phyloP scores from a whole-genome alignment of 1,284 basidiomycete genomes.

The Ustilago xerochloae region DNA sequence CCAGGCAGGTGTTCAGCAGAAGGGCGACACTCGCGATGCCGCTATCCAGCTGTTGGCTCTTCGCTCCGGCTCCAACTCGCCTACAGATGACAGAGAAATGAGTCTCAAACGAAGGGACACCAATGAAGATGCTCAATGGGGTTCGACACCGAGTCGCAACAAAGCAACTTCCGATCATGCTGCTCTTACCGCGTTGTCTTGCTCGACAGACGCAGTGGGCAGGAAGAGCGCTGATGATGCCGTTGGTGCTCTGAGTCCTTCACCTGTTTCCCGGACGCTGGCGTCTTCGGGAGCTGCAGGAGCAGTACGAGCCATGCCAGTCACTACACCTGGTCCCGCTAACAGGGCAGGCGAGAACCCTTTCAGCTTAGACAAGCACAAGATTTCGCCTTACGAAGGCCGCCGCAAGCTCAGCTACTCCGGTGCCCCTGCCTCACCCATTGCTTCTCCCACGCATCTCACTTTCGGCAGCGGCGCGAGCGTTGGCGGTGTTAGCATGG shows the following conservation, averaged over 20 bases:
- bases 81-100: conserved; percentile 38
- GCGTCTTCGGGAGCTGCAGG: conserved; percentile 15
- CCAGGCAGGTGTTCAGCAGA: conserved; percentile 19
- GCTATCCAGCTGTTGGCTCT: conserved; percentile 48
- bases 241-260: conserved; percentile 32
- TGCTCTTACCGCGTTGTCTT: conserved; percentile 41
- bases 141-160: conserved; percentile 34
- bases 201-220: conserved; percentile 17
- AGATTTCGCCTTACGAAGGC: conserved; percentile 53
- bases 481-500: conserved; percentile 11
- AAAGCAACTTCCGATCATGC: conserved; percentile 32
- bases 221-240: conserved; percentile 5
- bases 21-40: conserved; percentile 43
- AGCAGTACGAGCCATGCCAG: conserved; percentile 23
- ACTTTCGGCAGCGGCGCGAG: conserved; percentile 3
- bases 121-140: conserved; percentile 34
- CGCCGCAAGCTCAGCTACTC: conserved; percentile 44
- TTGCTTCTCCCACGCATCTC: conserved; percentile 30
- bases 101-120: conserved; percentile 21
- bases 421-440: conserved; percentile 27
- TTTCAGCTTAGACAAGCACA: conserved; percentile 61
- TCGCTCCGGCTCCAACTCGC: conserved; percentile 45
- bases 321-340: conserved; percentile 31
- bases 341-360: conserved; percentile 43
- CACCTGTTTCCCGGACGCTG: conserved; percentile 35